Conservation (phyloP, 2,329 filamentous ascomycete species). For the Cordyceps tenuipes region DNA sequence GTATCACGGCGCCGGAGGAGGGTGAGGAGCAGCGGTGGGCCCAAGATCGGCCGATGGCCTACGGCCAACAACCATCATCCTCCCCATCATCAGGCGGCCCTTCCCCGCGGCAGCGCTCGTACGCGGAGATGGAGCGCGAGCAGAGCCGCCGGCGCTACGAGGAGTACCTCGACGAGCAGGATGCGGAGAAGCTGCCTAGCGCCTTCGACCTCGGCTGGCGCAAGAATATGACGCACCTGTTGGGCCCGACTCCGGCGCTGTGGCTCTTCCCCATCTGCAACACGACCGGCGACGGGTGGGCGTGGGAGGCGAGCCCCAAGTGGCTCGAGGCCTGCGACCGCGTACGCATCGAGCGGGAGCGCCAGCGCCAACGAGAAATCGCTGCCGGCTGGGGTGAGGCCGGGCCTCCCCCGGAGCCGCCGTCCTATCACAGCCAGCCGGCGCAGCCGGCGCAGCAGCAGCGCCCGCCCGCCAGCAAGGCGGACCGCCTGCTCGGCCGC, state of each 20-base stretch:
- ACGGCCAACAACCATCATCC: not conserved
- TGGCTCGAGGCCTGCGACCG: slow-evolving; percentile 67
- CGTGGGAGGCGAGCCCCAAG: slow-evolving; percentile 75
- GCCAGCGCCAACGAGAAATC: slow-evolving; percentile 55
- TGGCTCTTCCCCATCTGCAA: slow-evolving; percentile 79
- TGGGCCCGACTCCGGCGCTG: slow-evolving; percentile 62
- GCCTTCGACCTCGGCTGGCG: slow-evolving; percentile 87
- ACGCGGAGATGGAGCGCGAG: slow-evolving; percentile 46
- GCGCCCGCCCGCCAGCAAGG: slow-evolving; percentile 34
- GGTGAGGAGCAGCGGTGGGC: slow-evolving; percentile 51
- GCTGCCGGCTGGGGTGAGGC: slow-evolving; percentile 57
- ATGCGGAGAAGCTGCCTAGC: slow-evolving; percentile 79
- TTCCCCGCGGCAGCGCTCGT: slow-evolving; percentile 38
- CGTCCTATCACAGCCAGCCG: slow-evolving; percentile 15
- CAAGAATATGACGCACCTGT: slow-evolving; percentile 71
- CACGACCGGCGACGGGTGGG: slow-evolving; percentile 87
- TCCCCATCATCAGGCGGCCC: slow-evolving; percentile 16
- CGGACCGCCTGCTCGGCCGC: slow-evolving; percentile 49
- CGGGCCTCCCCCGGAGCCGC: slow-evolving; percentile 20
- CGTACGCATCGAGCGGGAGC: slow-evolving; percentile 48
- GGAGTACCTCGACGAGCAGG: slow-evolving; percentile 81
- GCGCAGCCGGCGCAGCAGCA: slow-evolving; percentile 15
- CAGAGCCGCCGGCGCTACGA: slow-evolving; percentile 49
- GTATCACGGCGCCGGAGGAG: slow-evolving; percentile 73
- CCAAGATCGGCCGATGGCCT: slow-evolving; percentile 15